Evolutionary conservation across 2,329 filamentous ascomycete species (phyloP), one percentile per base, ranked within the genome.

Genomic region (Didymosphaeria variabile): DNA sequence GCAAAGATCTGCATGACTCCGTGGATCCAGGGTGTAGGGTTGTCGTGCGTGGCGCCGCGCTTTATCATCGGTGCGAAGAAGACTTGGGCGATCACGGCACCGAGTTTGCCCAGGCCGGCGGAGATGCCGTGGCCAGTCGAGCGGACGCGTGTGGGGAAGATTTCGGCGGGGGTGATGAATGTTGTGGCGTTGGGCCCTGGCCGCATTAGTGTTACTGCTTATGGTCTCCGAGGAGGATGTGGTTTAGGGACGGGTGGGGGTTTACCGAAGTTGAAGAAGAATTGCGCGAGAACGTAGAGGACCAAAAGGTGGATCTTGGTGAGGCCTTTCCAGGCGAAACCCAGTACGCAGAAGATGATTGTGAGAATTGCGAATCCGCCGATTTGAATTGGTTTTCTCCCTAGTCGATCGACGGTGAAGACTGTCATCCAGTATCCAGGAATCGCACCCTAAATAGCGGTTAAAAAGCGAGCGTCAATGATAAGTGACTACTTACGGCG

Each of bases 371-470:
- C 70, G 71, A 84, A 84, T 38, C 82, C 82, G 62, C 82, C 84
- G 58, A 91, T 79, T 79, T 92, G 92, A 59, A 94, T 92, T 1
- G 90, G 87, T 82, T 92, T 93, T 71, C 91, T 90, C 57, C 91
- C 91, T 15, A 93, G 70, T 1, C 85, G 91, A 78, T 94, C 91
- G 59, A 93, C 87, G 1, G 87, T 88, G 13, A 88, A 88, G 6
- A 93, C 91, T 0, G 90, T 91, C 17, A 92, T 86, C 91, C 91
- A 94, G 82, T 94, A 94, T 15, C 91, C 91, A 0, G 91, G 91
- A 15, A 94, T 91, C 51, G 91, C 90, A 59, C 91, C 91, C 52
- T 55, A 10, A 8, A 52, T 15, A 23, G 12, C 17, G 5, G 5
- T 52, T 38, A 38, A 10, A 15, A 8, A 26, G n/a, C 38, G 32